These are phyloP conservation scores for Trifolium subterraneum DNA, from an alignment of 306 rosid species.

Conservation along the genomic window DNA sequence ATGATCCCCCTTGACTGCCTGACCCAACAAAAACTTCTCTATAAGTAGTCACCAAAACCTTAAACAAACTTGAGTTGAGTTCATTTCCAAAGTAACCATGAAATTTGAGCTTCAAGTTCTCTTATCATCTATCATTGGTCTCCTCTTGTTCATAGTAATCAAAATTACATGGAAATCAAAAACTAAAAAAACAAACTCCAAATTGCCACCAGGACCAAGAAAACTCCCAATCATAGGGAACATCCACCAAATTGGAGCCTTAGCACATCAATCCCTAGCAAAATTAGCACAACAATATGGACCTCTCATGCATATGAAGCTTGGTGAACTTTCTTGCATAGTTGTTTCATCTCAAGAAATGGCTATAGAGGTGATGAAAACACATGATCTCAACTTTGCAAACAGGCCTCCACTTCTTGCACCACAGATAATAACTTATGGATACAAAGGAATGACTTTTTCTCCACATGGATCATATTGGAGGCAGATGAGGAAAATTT, in stretches of 20 bases:
- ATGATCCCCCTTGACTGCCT: no score
- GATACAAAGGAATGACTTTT: slow-evolving; percentile 3
- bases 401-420: slow-evolving; percentile 40
- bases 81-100: slow-evolving; percentile 20
- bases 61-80: neutral
- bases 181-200: slow-evolving; percentile 16
- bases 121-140: slow-evolving; percentile 8
- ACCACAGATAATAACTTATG: neutral
- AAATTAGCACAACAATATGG: slow-evolving; percentile 33
- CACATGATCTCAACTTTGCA: slow-evolving; percentile 45
- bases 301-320: slow-evolving; percentile 20
- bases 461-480: slow-evolving; percentile 3
- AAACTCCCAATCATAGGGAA: slow-evolving; percentile 42
- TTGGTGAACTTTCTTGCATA: slow-evolving; percentile 35
- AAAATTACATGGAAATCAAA: slow-evolving; percentile 16
- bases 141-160: slow-evolving; percentile 17
- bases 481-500: slow-evolving; percentile 18
- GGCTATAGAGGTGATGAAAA: slow-evolving; percentile 50
- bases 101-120: neutral
- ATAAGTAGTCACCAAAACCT: neutral
- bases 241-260: slow-evolving; percentile 28
- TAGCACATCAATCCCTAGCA: slow-evolving; percentile 22
- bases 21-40: no score
- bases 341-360: slow-evolving; percentile 25
- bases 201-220: slow-evolving; percentile 36